Conservation (phyloP, 345 rosid genomes). For the Ceriops tagal region DNA sequence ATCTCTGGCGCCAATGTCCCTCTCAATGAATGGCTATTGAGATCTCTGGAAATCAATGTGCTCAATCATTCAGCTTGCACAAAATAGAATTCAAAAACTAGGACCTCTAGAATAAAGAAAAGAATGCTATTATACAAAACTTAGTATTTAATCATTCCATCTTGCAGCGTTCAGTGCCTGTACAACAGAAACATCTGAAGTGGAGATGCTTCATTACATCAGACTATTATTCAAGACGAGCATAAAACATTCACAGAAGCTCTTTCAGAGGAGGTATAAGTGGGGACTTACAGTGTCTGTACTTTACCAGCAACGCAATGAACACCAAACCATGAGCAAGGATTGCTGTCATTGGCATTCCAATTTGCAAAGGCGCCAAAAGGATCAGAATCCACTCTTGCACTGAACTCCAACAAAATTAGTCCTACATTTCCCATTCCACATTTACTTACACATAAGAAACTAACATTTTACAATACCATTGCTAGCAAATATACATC, state of each 20-base stretch:
- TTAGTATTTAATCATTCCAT: not conserved
- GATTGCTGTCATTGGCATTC: slow-evolving; percentile 45
- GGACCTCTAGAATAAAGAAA: not conserved
- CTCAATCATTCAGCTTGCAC: not conserved
- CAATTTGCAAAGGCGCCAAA: slow-evolving; percentile 61
- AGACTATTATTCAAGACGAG: not conserved
- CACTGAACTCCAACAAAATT: slow-evolving; percentile 60
- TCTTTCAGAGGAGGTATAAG: slow-evolving; percentile 5
- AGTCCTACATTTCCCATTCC: slow-evolving; percentile 44
- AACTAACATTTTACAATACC: not conserved
- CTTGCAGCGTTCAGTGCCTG: not conserved
- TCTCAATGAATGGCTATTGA: slow-evolving; percentile 53
- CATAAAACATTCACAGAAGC: not conserved
- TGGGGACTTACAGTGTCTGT: slow-evolving; percentile 63
- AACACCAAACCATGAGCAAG: slow-evolving; percentile 78
- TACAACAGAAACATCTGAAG: not conserved
- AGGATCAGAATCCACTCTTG: slow-evolving; percentile 60
- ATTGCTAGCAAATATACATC: not conserved
- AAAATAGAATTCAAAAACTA: not conserved
- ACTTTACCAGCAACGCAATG: slow-evolving; percentile 66
- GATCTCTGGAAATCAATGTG: slow-evolving; percentile 45
- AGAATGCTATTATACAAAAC: too few species aligned
- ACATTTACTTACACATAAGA: not conserved
- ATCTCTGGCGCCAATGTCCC: slow-evolving; percentile 77
- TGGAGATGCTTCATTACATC: not conserved